Percentiles rank a stretch among this genome's conserved stretches.
Evolutionary conservation across 108 stramenopile genomes (phyloP).

Genomic region (Skeletonema grethae): DNA sequence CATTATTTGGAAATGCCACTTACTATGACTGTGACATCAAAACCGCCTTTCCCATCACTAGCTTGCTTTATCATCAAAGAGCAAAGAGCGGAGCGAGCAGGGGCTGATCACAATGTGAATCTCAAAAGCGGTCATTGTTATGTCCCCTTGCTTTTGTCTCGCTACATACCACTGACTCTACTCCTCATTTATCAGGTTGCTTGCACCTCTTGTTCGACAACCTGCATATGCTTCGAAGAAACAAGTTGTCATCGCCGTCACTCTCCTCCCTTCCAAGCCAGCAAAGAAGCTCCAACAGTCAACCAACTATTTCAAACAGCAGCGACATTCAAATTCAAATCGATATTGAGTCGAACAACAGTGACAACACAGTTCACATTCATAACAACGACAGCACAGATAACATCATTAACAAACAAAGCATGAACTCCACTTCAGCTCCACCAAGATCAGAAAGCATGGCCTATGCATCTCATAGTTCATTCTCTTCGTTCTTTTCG

Average conservation of each 20-base stretch:
- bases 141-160: neutral
- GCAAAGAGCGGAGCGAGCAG: too few species aligned
- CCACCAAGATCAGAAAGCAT: slow-evolving; percentile 61
- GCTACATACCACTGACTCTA: too few species aligned
- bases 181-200: neutral
- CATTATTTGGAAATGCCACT: too few species aligned
- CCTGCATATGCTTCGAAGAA: slow-evolving; percentile 40
- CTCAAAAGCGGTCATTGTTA: neutral
- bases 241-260: slow-evolving; percentile 19
- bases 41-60: too few species aligned
- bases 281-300: neutral
- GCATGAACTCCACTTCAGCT: neutral
- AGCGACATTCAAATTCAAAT: neutral
- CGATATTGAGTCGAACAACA: slow-evolving; percentile 18
- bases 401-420: slow-evolving; percentile 1
- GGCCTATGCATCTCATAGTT: slow-evolving; percentile 55
- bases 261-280: slow-evolving; percentile 5
- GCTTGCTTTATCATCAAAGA: too few species aligned
- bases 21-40: too few species aligned
- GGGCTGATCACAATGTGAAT: too few species aligned
- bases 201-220: neutral
- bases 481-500: slow-evolving; percentile 10
- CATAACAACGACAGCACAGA: slow-evolving; percentile 2
- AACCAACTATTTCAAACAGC: neutral
- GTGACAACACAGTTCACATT: too few species aligned